Base-by-base conservation (phyloP, 2,329 filamentous ascomycete species). In the Botrytis tulipae region DNA sequence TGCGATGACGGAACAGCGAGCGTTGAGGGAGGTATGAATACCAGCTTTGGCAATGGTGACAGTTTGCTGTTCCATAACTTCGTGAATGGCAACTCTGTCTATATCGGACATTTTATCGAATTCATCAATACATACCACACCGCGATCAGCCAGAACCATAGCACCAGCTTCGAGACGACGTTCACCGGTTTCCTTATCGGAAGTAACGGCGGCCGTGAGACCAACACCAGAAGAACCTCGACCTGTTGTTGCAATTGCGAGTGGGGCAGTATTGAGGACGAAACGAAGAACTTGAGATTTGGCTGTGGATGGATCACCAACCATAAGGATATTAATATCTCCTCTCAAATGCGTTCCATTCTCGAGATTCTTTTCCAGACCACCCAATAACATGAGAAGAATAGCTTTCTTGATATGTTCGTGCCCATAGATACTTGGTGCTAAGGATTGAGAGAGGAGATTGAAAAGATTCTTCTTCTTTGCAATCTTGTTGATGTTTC, bases 81-180 rank as follows among this genome's bases (percentile, higher is more conserved):
- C 96, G 88, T 99, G 96, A 78, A 99, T 99, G 65, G 96, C 96
- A 6, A 99, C 96, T 81, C 96, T 91, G 83, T 99, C 96, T 73
- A 98, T 92, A 81, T 99, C 96, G 73, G 94, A 98, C 96, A 99
- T 99, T 83, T 99, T 99, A 85, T 99, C 96, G 78, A 99, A 99
- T 81, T 99, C 96, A 82, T 99, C 96, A 77, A 99, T 99, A 85
- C 96, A 99, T 48, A 99, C 96, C 18, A 99, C 95, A 78, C 96
- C 96, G 76, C 96, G 92, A 82, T 99, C 96, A 76, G 91, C 96
- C 80, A 99, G 93, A 75, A 99, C 96, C 96, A 99, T 99, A 76
- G 96, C 96, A 88, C 96, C 96, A 25, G 96, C 96, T 84, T 99
- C 96, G 1, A 99, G 88, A 77, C 96, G 90, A 77, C 96, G 90